Evolutionary conservation across 2,329 filamentous ascomycete species (phyloP), one percentile per base, ranked within the genome.

Genomic region (Aspergillus carbonarius): DNA sequence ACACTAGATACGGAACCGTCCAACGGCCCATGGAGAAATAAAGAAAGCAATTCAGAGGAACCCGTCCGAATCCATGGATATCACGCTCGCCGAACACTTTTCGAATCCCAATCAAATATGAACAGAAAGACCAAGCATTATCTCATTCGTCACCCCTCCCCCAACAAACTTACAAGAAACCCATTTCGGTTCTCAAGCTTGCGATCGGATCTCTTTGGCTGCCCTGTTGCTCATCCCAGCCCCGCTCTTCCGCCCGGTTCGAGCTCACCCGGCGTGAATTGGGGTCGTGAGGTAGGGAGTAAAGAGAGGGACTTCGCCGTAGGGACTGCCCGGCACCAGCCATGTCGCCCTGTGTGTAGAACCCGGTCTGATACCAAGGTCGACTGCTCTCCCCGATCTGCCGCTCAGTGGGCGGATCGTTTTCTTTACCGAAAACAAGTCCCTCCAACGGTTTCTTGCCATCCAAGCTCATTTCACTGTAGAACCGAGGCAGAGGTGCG

Each of bases 401-500:
- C 25, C 50, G 60, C 52, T 68, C 66, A 37, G 66, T 62, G 20
- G 57, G 51, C 62, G 66, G 55, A 5, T 65, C 63, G 37, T 67
- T 63, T 2, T 62, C 58, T 4, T 58, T 56, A 5, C 60, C 60
- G 17, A 59, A 40, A 23, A 57, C 60, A 13, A 62, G 66, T 4
- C 62, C 62, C n/a, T 67, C 70, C 30, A 66, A 56, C 2, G 61
- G 70, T 27, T 62, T 64, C 35, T 58, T 55, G 61, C 68, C 69
- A 51, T 56, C 62, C 53, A 76, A 52, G 55, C 72, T 75, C 17
- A 66, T 62, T 37, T 76, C 71, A 44, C 73, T 76, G 67, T 70
- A 73, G 59, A 73, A 74, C 17, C 69, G 71, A 8, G 74, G 74
- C 10, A 76, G 65, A 2, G 73, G 72, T 9, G 72, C 67, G 53